phyloP scores from a whole-genome alignment of 768 basidiomycete species.

The Asterophora parasitica region DNA sequence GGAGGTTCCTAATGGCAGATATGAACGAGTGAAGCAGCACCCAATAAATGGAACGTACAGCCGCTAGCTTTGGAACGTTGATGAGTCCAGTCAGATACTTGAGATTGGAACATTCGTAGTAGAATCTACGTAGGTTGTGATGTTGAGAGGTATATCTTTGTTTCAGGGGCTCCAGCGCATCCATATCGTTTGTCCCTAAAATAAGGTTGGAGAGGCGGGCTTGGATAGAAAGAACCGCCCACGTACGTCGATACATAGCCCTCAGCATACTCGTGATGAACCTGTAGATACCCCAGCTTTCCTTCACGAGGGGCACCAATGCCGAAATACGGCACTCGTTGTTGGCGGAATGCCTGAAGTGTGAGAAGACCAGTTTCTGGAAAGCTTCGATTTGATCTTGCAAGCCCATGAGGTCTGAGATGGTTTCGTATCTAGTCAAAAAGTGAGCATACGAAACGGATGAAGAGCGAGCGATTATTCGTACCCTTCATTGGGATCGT shows the following conservation, averaged over 20 bases:
- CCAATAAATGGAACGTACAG: conserved; percentile 42
- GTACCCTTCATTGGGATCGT: conserved; percentile 98
- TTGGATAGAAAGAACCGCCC: background rate
- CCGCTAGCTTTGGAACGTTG: conserved; percentile 95
- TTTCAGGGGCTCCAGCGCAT: conserved; percentile 84
- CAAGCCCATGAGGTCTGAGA: conserved; percentile 93
- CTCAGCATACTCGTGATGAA: conserved; percentile 99
- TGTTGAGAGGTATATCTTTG: conserved; percentile 90
- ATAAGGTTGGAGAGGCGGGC: conserved; percentile 8
- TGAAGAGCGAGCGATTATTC: conserved; percentile 21
- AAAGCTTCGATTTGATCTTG: conserved; percentile 99
- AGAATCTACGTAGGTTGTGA: conserved; percentile 91
- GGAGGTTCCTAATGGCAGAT: conserved; percentile 74
- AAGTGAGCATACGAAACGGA: conserved; percentile 11
- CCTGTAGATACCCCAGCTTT: conserved; percentile 98
- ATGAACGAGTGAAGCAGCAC: background rate
- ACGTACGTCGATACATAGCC: conserved; percentile 89
- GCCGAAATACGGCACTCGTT: conserved; percentile 98
- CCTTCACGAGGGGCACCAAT: conserved; percentile 94
- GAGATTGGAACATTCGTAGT: conserved; percentile 98
- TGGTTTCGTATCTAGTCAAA: conserved; percentile 83
- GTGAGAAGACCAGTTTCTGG: conserved; percentile 95
- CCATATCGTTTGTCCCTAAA: conserved; percentile 81
- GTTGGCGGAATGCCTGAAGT: conserved; percentile 86
- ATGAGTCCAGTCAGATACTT: conserved; percentile 97